Percentiles rank a stretch among this genome's conserved stretches.
phyloP scores from a whole-genome alignment of 164 flowering plant species.

The Akebia trifoliata region DNA sequence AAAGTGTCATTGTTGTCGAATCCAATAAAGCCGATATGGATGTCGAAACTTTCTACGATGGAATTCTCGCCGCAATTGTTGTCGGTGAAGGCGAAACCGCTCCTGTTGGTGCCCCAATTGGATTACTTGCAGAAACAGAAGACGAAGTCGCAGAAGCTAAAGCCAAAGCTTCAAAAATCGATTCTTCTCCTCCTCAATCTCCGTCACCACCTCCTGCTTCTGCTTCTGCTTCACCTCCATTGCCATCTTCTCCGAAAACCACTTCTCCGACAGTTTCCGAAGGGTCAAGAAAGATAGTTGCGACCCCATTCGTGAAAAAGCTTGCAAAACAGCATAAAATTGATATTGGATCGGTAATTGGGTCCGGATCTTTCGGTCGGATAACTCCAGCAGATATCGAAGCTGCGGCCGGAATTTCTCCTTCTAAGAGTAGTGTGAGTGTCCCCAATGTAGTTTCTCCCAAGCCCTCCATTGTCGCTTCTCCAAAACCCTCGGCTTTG shows the following conservation, averaged over 20 bases:
- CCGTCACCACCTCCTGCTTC: slow-evolving; percentile 29
- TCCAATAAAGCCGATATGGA: slow-evolving; percentile 95
- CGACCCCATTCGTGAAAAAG: slow-evolving; percentile 79
- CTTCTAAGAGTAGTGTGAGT: slow-evolving; percentile 23
- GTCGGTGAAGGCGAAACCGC: slow-evolving; percentile 75
- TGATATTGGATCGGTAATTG: slow-evolving; percentile 49
- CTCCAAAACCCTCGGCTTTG: slow-evolving; percentile 27
- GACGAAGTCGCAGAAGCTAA: slow-evolving; percentile 64
- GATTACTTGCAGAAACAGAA: slow-evolving; percentile 70
- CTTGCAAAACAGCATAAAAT: slow-evolving; percentile 87
- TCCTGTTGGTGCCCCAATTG: slow-evolving; percentile 84
- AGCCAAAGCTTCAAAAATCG: slow-evolving; percentile 40
- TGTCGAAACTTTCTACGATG: slow-evolving; percentile 85
- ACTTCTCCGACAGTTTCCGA: slow-evolving; percentile 18
- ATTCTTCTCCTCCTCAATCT: slow-evolving; percentile 25
- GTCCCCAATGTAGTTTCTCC: slow-evolving; percentile 21
- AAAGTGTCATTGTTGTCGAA: slow-evolving; percentile 84
- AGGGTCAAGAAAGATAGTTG: slow-evolving; percentile 49
- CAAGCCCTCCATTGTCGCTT: slow-evolving; percentile 19
- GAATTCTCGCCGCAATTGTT: slow-evolving; percentile 80
- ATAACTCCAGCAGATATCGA: slow-evolving; percentile 73
- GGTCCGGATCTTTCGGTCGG: slow-evolving; percentile 76
- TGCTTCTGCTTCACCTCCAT: slow-evolving; percentile 24
- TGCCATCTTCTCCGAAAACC: slow-evolving; percentile 6
- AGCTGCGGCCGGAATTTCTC: slow-evolving; percentile 64